Evolutionary conservation across 495 filamentous ascomycete genomes (phyloP), one percentile per base, ranked within the genome.

Genomic region (Podospora comata): DNA sequence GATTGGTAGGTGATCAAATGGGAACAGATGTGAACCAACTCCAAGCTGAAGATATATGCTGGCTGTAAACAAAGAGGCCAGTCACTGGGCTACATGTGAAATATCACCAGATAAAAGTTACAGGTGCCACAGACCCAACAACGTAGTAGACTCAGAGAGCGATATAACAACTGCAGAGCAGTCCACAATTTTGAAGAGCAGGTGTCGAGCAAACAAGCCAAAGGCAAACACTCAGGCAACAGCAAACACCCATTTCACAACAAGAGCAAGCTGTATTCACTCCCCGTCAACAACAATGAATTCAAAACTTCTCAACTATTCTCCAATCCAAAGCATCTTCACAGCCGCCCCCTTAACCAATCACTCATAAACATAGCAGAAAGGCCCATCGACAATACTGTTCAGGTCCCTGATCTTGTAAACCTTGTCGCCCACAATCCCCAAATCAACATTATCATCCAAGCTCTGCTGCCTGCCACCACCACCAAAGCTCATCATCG

Each of bases 331-430:
- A 23, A 16, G 5, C 1, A 39, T 6, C 34, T 28, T 39, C n/a
- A n/a, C 11, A 19, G n/a, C 5, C 20, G 28, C 19, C 27, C 27
- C 19, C 18, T 23, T 7, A 9, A 32, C 23, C 61, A 9, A 54
- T 77, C 70, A 84, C 72, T 80, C 72, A 72, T 85, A 85, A 4
- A 79, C 78, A 69, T 85, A 85, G 68, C 83, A 85, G 54, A 85
- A 81, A 19, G 83, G 81, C 15, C 83, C 83, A 67, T 81, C 80
- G 15, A 81, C 72, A 15, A 75, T 76, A 66, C 82, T 84, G 26
- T 81, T 74, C 11, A 85, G 48, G 27, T 83, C 79, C 60, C 75
- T 73, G 60, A 85, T 83, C 70, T 72, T 79, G 62, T 75, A 82
- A 19, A 72, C 75, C 67, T 75, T 75, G 3, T 76, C 67, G 9